Evolutionary conservation across 495 filamentous ascomycete species (phyloP), one percentile per base, ranked within the genome.

Genomic region (Xylona heveae): DNA sequence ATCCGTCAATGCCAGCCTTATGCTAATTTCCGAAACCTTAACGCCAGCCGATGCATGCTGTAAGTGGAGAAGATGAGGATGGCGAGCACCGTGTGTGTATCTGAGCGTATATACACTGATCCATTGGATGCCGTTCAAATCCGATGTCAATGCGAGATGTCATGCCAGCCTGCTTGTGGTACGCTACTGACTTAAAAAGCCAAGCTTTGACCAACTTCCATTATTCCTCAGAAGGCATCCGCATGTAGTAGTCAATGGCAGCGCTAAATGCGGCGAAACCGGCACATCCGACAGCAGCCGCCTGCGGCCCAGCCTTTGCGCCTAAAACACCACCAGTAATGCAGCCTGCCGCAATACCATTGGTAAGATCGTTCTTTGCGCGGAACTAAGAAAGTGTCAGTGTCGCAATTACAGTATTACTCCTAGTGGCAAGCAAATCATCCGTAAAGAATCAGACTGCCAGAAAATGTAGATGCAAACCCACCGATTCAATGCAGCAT

Each of bases 241-340:
- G 53, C 73, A 94, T 74, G 53, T 80, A 95, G 24, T 65, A 70
- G 64, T 97, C 88, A 53, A 97, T 94, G 7, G 88, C 88, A 30
- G 77, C 71, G 56, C 75, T 83, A 48, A 97, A 97, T 18, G 83
- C 90, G 30, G 88, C 88, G 50, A 97, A 95, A 5, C 88, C 88
- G 3, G 68, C 82, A 53, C 90, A 95, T 5, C 88, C 88, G 13
- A 83, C 54, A 5, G 74, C 79, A 14, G 78, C 81, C 15, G 88
- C 90, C 51, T 90, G 79, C 3, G 88, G 88, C 3, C 88, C 88
- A 2, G 78, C 85, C 47, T 74, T 75, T 8, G 70, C 66, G 19
- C 78, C 85, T 32, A 95, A 51, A 21, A 78, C 75, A 10, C 82
- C 88, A 7, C 88, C 88, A 5, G 88, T 95, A 14, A 94, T 53